These are phyloP conservation scores for Solanum lycopersicoides DNA, from an alignment of 257 asterid species.

Conservation along the genomic window DNA sequence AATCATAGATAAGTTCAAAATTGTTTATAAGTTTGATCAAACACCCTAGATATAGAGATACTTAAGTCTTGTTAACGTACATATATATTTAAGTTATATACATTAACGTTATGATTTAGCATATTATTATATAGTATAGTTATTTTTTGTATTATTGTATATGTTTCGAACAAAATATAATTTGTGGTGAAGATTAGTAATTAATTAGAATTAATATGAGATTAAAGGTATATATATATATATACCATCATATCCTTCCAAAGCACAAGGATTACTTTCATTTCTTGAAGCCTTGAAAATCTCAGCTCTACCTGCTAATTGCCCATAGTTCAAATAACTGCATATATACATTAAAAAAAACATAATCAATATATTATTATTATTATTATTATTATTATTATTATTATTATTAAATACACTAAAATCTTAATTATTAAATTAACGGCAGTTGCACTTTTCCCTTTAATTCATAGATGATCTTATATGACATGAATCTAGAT, in stretches of 20 bases:
- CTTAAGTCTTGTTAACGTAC: too few species aligned
- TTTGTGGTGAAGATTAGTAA: too few species aligned
- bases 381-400: background rate
- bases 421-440: background rate
- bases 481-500: background rate
- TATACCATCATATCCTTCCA: slow-evolving; percentile 57
- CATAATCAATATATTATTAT: background rate
- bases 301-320: slow-evolving; percentile 77
- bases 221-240: background rate
- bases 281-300: slow-evolving; percentile 45
- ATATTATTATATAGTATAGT: too few species aligned
- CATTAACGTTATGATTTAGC: too few species aligned
- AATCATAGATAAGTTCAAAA: too few species aligned
- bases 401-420: background rate
- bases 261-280: slow-evolving; percentile 49
- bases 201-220: too few species aligned
- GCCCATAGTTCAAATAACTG: slow-evolving; percentile 80
- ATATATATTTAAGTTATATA: too few species aligned
- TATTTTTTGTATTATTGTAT: too few species aligned
- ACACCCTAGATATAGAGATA: too few species aligned
- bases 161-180: too few species aligned
- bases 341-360: background rate
- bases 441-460: background rate
- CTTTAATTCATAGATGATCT: background rate
- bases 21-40: too few species aligned